These are phyloP conservation scores for Eucalyptus cladocalyx DNA, from an alignment of 345 rosid genomes.

Conservation along the genomic window DNA sequence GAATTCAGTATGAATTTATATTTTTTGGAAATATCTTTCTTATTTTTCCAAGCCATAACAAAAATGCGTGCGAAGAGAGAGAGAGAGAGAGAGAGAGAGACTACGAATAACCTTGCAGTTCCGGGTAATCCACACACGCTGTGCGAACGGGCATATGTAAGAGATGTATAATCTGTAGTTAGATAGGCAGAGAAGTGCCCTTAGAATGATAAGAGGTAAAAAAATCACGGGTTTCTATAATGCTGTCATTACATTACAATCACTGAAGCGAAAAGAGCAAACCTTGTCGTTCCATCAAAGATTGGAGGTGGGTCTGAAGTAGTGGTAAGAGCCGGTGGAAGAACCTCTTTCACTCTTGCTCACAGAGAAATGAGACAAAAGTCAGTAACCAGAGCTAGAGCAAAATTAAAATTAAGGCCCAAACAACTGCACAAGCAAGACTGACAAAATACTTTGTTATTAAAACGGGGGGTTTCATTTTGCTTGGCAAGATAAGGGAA, in stretches of 20 bases:
- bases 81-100: background rate
- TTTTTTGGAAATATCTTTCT: background rate
- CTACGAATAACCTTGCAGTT: slow-evolving; percentile 47
- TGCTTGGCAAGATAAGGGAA: background rate
- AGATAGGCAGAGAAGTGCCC: background rate
- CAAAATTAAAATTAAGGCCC: background rate
- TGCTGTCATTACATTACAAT: background rate
- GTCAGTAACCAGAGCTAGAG: background rate
- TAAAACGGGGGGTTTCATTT: background rate
- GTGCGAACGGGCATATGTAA: slow-evolving; percentile 69
- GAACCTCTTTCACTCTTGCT: slow-evolving; percentile 29
- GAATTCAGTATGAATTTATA: background rate
- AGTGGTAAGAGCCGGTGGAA: slow-evolving; percentile 55
- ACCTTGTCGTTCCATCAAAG: slow-evolving; percentile 84
- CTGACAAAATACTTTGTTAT: background rate
- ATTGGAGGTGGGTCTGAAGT: slow-evolving; percentile 53
- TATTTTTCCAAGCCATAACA: background rate
- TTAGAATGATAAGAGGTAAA: background rate
- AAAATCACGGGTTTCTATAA: background rate
- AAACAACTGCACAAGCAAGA: background rate
- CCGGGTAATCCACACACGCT: slow-evolving; percentile 74
- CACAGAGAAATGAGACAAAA: background rate
- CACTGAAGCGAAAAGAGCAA: background rate
- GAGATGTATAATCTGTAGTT: slow-evolving; percentile 54
- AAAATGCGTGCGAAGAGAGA: background rate